phyloP scores from a whole-genome alignment of 257 asterid species.

The Apocynum venetum region DNA sequence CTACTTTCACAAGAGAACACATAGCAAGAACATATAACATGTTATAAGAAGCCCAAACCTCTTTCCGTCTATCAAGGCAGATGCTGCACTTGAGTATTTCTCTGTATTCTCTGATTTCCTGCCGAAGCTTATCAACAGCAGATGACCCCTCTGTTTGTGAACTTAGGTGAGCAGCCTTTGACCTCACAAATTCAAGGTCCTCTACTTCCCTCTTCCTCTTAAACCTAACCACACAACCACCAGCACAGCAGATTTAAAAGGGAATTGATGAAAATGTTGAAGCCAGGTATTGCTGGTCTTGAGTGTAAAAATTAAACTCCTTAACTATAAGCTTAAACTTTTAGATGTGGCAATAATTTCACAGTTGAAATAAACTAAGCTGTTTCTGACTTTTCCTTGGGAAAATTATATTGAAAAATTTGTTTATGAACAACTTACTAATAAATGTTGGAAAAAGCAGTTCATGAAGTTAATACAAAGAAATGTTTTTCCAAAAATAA shows the following conservation, averaged over 20 bases:
- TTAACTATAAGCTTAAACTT: background rate
- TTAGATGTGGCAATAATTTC: background rate
- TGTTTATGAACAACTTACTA: background rate
- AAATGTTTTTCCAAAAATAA: background rate
- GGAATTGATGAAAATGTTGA: background rate
- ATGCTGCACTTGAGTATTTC: slow-evolving; percentile 88
- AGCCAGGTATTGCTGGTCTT: background rate
- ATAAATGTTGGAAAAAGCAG: background rate
- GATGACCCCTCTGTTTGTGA: slow-evolving; percentile 64
- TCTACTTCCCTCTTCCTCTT: slow-evolving; percentile 86
- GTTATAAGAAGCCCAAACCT: slow-evolving; percentile 38
- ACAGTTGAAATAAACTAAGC: background rate
- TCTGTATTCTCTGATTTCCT: slow-evolving; percentile 76
- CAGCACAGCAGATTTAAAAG: background rate
- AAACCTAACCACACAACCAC: slow-evolving; percentile 41
- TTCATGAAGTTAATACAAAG: background rate
- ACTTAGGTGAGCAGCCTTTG: slow-evolving; percentile 55
- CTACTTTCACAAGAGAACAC: background rate
- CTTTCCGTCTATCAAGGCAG: slow-evolving; percentile 89
- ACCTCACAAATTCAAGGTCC: slow-evolving; percentile 63
- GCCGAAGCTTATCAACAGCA: slow-evolving; percentile 61
- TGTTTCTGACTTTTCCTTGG: background rate
- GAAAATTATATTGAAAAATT: background rate
- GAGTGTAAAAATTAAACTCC: background rate
- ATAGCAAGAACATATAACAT: background rate